Evolutionary conservation across 208 protist species (phyloP), one percentile per base, ranked within the genome.

Genomic region (Trypanosoma rangeli): DNA sequence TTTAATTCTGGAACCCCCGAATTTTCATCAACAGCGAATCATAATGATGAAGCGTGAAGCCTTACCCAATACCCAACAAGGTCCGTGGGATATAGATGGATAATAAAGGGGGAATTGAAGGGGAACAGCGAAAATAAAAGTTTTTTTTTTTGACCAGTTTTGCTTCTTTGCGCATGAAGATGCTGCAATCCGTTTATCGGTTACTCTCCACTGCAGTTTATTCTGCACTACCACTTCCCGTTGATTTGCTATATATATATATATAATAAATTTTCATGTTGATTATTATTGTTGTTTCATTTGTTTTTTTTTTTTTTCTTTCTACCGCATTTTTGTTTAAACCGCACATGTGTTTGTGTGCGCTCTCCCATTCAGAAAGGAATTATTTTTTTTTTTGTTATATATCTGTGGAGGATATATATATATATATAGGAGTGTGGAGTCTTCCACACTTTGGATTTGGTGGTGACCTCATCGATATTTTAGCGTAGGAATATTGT

Each of bases 1-100:
- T 74, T 93, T 99, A 60, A 94, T 98, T 0, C 56, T 97, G 7
- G 92, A 97, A 55, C 90, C 94, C 31, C 89, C 85, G 3, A 76
- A 87, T 60, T 90, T 90, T 68, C 67, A 79, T 24, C 88, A 94
- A 66, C 85, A 94, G 61, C 78, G 88, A 15, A 79, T 87, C 46
- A 92, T 94, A 29, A 78, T 79, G 73, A 71, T 87, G 26, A 76
- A 83, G 13, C 70, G 75, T 20, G 87, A 93, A 52, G 71, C 79
- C 0, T 54, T 77, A 39, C 73, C 70, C 37, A 71, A 64, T 56
- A 54, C 16, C 53, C 46, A 71, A 46, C 28, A 62, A 31, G 33
- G 56, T 46, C 9, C 20, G 13, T 29, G 39, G 37, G 55, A 70
- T 26, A 60, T 55, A 10, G 64, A 61, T 70, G 64, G 55, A 52